phyloP scores from a whole-genome alignment of 2,329 filamentous ascomycete genomes.

The Huntiella bhutanensis region DNA sequence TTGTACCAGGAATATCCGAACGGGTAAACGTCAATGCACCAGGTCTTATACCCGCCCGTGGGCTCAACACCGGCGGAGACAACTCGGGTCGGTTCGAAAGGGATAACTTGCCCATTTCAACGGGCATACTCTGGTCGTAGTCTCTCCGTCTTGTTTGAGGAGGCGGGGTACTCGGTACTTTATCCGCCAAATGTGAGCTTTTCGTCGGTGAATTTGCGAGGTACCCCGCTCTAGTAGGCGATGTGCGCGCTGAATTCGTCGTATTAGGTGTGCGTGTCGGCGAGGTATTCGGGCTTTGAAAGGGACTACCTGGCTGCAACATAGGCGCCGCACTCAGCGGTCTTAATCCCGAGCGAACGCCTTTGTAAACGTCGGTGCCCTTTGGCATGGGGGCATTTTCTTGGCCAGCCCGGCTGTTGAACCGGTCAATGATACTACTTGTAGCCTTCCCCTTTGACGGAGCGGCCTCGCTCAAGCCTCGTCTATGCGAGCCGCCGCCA shows the following conservation, averaged over 20 bases:
- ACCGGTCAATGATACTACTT: conserved; percentile 5
- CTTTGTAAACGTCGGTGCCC: conserved; percentile 15
- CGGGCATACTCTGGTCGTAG: conserved; percentile 42
- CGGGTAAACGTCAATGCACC: conserved; percentile 10
- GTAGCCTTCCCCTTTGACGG: conserved; percentile 21
- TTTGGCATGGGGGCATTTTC: conserved; percentile 41
- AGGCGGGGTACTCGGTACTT: conserved; percentile 6
- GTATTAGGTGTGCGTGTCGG: conserved; percentile 8
- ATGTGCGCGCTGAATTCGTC: conserved; percentile 8
- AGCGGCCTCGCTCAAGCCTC: conserved; percentile 56
- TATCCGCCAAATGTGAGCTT: too few relatives aligned
- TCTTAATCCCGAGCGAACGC: conserved; percentile 56
- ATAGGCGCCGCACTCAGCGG: conserved; percentile 51
- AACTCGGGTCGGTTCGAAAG: conserved; percentile 24
- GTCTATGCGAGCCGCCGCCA: conserved; percentile 43
- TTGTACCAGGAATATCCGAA: conserved; percentile 10
- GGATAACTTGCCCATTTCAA: conserved; percentile 40
- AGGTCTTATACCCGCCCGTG: conserved; percentile 37
- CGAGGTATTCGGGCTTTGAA: conserved; percentile 6
- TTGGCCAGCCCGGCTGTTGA: conserved; percentile 16
- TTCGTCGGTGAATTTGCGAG: conserved; percentile 2
- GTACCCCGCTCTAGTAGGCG: conserved; percentile 6
- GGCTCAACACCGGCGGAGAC: conserved; percentile 24
- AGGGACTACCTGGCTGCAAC: conserved; percentile 3
- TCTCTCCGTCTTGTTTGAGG: conserved; percentile 13